These are phyloP conservation scores for Thuja plicata DNA, from an alignment of 83 land plant genomes.

Conservation along the genomic window DNA sequence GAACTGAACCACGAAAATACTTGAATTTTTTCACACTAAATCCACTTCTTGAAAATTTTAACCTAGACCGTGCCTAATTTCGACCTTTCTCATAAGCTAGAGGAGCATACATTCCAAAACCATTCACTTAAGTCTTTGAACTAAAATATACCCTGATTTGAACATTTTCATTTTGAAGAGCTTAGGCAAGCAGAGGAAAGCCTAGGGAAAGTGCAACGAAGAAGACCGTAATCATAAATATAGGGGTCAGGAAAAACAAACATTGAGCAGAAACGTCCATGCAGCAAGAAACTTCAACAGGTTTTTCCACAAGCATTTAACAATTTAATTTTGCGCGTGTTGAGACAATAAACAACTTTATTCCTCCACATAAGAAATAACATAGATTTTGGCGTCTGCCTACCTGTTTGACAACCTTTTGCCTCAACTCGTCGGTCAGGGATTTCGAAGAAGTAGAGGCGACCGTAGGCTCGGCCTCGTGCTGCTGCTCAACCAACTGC, in stretches of 20 bases:
- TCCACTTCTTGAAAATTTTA: too few relatives aligned
- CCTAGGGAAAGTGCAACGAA: background rate
- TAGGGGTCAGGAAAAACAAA: background rate
- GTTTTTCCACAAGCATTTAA: background rate
- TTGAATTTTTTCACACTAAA: too few relatives aligned
- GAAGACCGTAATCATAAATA: background rate
- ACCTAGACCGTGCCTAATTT: too few relatives aligned
- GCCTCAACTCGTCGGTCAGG: constrained; percentile 57
- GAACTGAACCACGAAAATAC: too few relatives aligned
- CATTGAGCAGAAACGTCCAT: background rate
- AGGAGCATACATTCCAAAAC: background rate
- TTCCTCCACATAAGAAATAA: background rate
- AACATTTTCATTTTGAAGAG: background rate
- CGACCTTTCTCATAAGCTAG: background rate
- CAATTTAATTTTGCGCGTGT: background rate
- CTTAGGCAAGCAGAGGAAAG: background rate
- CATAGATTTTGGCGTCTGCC: background rate
- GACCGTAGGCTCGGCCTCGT: background rate
- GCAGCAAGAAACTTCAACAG: background rate
- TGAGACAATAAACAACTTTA: background rate
- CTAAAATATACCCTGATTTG: background rate
- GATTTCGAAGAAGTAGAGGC: background rate
- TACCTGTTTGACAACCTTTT: constrained; percentile 63
- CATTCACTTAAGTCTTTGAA: background rate
- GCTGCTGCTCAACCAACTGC: background rate